Evolutionary conservation across 371 early-diverging fungal genomes (phyloP).

Genomic region (Lichtheimia corymbifera): DNA sequence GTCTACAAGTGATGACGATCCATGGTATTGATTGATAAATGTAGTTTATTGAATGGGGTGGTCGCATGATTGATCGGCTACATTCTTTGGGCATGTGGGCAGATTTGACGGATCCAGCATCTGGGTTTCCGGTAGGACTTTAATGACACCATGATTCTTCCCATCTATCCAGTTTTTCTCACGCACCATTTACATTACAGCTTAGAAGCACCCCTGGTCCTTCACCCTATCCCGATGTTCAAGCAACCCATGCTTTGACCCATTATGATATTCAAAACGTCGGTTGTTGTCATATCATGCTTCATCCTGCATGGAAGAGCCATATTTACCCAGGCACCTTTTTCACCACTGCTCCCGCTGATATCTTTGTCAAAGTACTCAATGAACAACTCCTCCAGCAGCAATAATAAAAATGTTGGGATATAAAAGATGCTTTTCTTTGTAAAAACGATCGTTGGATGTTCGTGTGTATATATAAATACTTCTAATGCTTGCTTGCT

Average conservation of each 20-base stretch:
- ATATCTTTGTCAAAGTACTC: conserved; percentile 50
- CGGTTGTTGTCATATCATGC: conserved; percentile 82
- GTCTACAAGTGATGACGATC: neutral
- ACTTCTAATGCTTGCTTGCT: conserved; percentile 26
- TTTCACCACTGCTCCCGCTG: conserved; percentile 81
- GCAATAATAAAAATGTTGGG: neutral
- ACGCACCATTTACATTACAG: conserved; percentile 19
- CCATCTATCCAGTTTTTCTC: neutral
- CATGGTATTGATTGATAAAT: conserved; percentile 8
- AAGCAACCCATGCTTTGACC: conserved; percentile 72
- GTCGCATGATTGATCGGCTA: conserved; percentile 53
- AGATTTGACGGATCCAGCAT: conserved; percentile 92
- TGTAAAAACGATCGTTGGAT: neutral
- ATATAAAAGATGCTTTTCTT: conserved; percentile 3
- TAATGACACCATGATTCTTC: neutral
- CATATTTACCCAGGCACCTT: conserved; percentile 85
- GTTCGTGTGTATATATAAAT: no score
- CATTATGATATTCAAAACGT: conserved; percentile 74
- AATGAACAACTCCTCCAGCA: conserved; percentile 16
- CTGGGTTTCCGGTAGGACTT: conserved; percentile 77
- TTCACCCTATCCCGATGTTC: conserved; percentile 86
- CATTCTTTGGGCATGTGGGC: conserved; percentile 76
- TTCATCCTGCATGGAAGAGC: conserved; percentile 89
- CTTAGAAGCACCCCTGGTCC: conserved; percentile 63
- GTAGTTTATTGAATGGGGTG: conserved; percentile 79